phyloP scores from a whole-genome alignment of 2,329 filamentous ascomycete genomes.

The Hymenoscyphus repandus region DNA sequence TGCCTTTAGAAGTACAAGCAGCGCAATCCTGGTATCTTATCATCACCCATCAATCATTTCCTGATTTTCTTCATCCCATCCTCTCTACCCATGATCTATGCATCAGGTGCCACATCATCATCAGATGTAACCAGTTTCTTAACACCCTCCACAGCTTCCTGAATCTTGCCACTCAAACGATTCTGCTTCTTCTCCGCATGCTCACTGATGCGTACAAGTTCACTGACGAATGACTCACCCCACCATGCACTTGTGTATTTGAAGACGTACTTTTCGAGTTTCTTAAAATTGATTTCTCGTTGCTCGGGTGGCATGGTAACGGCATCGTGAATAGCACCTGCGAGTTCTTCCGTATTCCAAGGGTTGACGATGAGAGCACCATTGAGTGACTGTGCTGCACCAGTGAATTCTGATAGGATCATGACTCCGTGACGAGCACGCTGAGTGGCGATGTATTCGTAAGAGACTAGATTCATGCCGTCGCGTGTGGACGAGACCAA shows the following conservation, averaged over 20 bases:
- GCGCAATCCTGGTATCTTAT: no score
- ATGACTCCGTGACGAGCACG: conserved; percentile 85
- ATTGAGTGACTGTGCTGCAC: conserved; percentile 89
- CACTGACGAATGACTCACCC: conserved; percentile 87
- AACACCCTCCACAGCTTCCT: conserved; percentile 17
- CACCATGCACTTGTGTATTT: conserved; percentile 98
- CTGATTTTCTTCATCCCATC: no score
- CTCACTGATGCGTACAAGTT: conserved; percentile 48
- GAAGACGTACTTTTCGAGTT: conserved; percentile 90
- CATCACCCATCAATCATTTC: no score
- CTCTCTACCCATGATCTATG: no score
- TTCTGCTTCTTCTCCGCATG: conserved; percentile 30
- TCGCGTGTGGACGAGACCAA: conserved; percentile 94
- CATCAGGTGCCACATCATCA: neutral
- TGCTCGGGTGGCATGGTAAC: conserved; percentile 93
- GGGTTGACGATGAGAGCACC: conserved; percentile 94
- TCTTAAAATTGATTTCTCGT: conserved; percentile 79
- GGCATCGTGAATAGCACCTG: conserved; percentile 90
- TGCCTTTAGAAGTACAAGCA: no score
- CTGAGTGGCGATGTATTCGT: conserved; percentile 96
- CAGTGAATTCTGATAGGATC: conserved; percentile 95
- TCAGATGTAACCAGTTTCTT: conserved; percentile 13
- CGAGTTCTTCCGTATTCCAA: conserved; percentile 96
- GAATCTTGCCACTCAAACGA: conserved; percentile 9
- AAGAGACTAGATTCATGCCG: conserved; percentile 97